Evolutionary conservation across 2,329 filamentous ascomycete genomes (phyloP), one percentile per base, ranked within the genome.

Genomic region (Colletotrichum lini): DNA sequence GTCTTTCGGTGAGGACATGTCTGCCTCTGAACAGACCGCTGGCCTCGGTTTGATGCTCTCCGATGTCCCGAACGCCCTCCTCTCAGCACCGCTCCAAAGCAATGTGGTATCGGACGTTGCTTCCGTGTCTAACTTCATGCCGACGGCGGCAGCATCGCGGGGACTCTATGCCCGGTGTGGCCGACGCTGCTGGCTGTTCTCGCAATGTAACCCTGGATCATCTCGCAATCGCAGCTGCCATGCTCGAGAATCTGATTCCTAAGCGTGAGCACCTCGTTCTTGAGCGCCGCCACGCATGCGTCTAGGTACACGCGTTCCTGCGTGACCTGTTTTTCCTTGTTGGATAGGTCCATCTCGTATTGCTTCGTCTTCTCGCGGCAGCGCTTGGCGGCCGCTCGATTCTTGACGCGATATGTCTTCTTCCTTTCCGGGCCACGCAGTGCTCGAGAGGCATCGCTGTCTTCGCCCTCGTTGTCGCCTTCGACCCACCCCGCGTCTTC

Each of bases 321-420:
- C 3, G 58, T 64, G 15, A 71, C 58, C 23, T 59, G 47, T n/a
- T 64, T 63, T 38, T 71, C 71, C 23, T 38, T 58, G 40, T 40
- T 62, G 5, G 44, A 49, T 16, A 73, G 63, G 13, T 73, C 67
- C 3, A 64, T 30, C 26, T 73, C 71, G 26, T 71, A 64, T 21
- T 67, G 67, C 30, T 70, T 73, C 23, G 67, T 71, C 26, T 73
- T 73, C 16, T 73, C 67, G 21, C 71, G 71, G 10, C 71, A 73
- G 8, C 71, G 71, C 59, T 73, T 73, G 18, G 71, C 71, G 1
- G 71, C 71, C 1, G 67, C 71, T 18, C 71, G 71, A 4, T 73
- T 73, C n/a, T 71, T 73, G 23, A 71, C 67, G 9, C 67, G 71
- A 18, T 73, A 64, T 1, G 56, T 65, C 15, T 52, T 73, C 3